Base-by-base conservation (phyloP, 192 early-diverging fungal species). In the Backusella morwellensis region DNA sequence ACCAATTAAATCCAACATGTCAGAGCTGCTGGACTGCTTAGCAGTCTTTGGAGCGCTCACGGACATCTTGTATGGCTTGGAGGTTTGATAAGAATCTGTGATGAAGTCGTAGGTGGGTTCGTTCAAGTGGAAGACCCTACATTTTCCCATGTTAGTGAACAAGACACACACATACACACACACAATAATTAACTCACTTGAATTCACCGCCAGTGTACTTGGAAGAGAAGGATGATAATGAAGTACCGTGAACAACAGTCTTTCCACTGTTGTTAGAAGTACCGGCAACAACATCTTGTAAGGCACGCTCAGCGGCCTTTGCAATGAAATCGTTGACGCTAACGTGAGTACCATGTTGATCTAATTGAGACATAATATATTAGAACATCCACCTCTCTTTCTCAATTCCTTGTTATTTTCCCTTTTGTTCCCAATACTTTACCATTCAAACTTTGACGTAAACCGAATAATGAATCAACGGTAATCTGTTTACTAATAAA, bases 271-370 rank as follows among this genome's bases (percentile, higher is more conserved):
- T 32, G 26, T 14, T 21, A 4, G 47, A 15, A 88, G 96, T 95
- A 56, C 93, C 91, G 17, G 91, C 92, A 23, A 94, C 94, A 6
- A 97, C 92, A 74, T 97, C 95, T 59, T 89, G 87, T 59, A 97
- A 84, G 1, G 97, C 94, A 35, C 94, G 85, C 40, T 89, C 88
- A 6, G 95, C 89, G 0, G 97, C 97, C 88, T 97, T 97, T 87
- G 95, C 91, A 70, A 99, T 91, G 83, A 99, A 97, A 84, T 99
- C 97, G 81, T 97, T 97, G 63, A 99, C 90, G 66, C 94, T 95
- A 23, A 97, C 88, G 72, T 77, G 79, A 6, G 82, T 82, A 35
- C 75, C 56, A 12, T 82, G 68, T 77, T 82, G 75, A n/a, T 83
- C 83, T 85, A 59, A 74, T 29, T 29, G 8, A 63, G 11, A 35